phyloP scores from a whole-genome alignment of 768 basidiomycete genomes.

The Lactarius deliciosus region DNA sequence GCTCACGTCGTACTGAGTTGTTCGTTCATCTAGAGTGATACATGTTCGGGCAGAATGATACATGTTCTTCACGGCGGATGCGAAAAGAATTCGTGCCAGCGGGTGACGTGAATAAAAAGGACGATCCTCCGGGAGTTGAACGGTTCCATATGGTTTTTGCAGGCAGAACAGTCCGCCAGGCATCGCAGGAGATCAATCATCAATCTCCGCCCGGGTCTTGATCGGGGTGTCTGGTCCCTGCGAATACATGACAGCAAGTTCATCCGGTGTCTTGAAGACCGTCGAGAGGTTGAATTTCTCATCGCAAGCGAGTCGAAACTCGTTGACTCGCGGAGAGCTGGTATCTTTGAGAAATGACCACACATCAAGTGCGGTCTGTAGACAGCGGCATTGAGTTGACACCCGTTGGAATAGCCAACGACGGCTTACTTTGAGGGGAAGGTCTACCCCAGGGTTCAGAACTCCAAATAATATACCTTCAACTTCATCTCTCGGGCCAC shows the following conservation, averaged over 20 bases:
- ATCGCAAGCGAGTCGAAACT: conserved; percentile 59
- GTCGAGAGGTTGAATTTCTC: conserved; percentile 60
- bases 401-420: not conserved
- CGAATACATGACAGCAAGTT: conserved; percentile 43
- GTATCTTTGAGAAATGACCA: conserved; percentile 50
- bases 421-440: conserved; percentile 49
- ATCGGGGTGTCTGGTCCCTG: conserved; percentile 30
- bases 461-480: conserved; percentile 56
- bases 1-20: conserved; percentile 1
- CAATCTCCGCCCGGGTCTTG: conserved; percentile 16
- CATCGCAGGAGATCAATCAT: conserved; percentile 13
- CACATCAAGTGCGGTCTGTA: conserved; percentile 53
- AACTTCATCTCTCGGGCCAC: conserved; percentile 54
- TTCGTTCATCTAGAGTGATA: not conserved
- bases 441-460: conserved; percentile 43
- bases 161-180: not conserved
- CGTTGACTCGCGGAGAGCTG: conserved; percentile 54
- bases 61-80: not conserved
- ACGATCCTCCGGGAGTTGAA: not conserved
- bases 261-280: conserved; percentile 57
- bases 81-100: conserved; percentile 5
- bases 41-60: not conserved
- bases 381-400: conserved; percentile 1
- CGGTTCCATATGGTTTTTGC: not conserved
- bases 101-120: conserved; percentile 4